A percentile compares a stretch with the other conserved stretches of the same genome.
These are phyloP conservation scores for Cantharellus cinnabarinus DNA, from an alignment of 768 basidiomycete species.

Conservation along the genomic window DNA sequence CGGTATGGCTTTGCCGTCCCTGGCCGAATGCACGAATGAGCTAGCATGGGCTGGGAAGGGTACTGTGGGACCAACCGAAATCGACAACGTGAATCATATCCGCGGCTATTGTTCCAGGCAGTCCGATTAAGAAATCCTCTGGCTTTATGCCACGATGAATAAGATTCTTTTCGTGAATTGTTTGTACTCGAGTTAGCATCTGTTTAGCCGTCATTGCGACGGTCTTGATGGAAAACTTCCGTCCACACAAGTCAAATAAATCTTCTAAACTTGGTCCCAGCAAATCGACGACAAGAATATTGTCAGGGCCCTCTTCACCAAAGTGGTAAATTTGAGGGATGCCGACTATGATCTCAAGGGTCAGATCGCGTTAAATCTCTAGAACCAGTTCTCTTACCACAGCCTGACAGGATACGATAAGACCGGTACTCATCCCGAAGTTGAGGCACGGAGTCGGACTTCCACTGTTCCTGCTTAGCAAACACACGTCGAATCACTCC, in stretches of 20 bases:
- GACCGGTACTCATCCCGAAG: conserved; percentile 92
- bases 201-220: conserved; percentile 98
- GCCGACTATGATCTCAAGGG: conserved; percentile 29
- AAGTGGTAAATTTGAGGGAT: conserved; percentile 98
- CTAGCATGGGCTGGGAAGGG: neutral
- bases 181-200: conserved; percentile 86
- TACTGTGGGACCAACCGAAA: conserved; percentile 34
- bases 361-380: neutral
- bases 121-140: conserved; percentile 94
- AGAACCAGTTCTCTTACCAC: conserved; percentile 15
- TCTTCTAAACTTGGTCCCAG: conserved; percentile 96
- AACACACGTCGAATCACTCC: neutral
- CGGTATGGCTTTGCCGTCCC: conserved; percentile 96
- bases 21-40: neutral
- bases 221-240: conserved; percentile 89
- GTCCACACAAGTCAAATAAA: conserved; percentile 30
- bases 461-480: conserved; percentile 59
- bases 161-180: conserved; percentile 97
- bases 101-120: conserved; percentile 74
- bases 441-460: conserved; percentile 86
- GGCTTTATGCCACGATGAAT: conserved; percentile 39
- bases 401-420: conserved; percentile 84
- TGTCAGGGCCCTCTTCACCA: conserved; percentile 94
- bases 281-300: conserved; percentile 56
- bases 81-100: conserved; percentile 51